Percentiles rank a stretch among this genome's conserved stretches.
Evolutionary conservation across 768 basidiomycete species (phyloP).

Genomic region (Trametes cinnabarina): DNA sequence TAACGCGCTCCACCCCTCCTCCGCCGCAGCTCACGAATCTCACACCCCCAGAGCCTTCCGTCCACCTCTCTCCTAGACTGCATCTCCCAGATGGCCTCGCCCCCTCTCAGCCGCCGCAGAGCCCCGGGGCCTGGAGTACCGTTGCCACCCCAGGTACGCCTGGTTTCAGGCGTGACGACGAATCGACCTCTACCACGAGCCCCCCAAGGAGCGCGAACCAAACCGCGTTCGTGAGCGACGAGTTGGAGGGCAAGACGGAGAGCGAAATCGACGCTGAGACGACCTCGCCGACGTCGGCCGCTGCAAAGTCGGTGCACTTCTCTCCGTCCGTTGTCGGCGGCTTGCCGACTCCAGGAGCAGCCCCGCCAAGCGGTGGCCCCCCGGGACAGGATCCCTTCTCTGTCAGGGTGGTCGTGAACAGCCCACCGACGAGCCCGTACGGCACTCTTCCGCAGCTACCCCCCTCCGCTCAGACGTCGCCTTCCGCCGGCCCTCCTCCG

Average conservation of each 20-base stretch:
- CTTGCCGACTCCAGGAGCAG: slow-evolving; percentile 19
- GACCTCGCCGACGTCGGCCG: slow-evolving; percentile 15
- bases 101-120: slow-evolving; percentile 29
- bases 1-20: slow-evolving; percentile 13
- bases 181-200: slow-evolving; percentile 1
- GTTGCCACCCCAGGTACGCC: slow-evolving; percentile 69
- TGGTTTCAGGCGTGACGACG: slow-evolving; percentile 18
- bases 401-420: slow-evolving; percentile 5
- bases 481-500: slow-evolving; percentile 7
- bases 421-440: slow-evolving; percentile 9
- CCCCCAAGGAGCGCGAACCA: slow-evolving; percentile 19
- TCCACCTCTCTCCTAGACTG: slow-evolving; percentile 21
- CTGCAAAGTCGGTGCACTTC: slow-evolving; percentile 43
- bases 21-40: slow-evolving; percentile 17
- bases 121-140: slow-evolving; percentile 70
- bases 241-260: slow-evolving; percentile 39
- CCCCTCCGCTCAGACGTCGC: slow-evolving; percentile 22
- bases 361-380: neutral
- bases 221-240: slow-evolving; percentile 42
- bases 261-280: slow-evolving; percentile 26
- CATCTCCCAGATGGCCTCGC: slow-evolving; percentile 24
- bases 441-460: slow-evolving; percentile 29
- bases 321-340: slow-evolving; percentile 44
- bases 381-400: slow-evolving; percentile 2
- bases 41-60: neutral